phyloP scores from a whole-genome alignment of 495 filamentous ascomycete species.

The Lophiostoma macrostomum region DNA sequence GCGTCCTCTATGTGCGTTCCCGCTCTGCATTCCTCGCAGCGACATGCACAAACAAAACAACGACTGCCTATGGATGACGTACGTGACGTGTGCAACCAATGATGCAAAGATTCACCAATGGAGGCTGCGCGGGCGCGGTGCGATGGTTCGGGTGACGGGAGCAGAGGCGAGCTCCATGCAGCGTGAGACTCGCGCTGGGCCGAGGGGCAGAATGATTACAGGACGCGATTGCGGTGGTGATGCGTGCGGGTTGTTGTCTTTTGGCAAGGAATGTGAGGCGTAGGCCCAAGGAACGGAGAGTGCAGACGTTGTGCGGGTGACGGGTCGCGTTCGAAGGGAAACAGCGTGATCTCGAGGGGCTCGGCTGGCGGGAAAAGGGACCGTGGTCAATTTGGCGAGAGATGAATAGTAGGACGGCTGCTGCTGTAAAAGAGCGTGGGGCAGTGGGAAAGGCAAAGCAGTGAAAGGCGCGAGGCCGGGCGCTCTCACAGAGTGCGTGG shows the following conservation, averaged over 20 bases:
- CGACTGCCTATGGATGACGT: conserved; percentile 4
- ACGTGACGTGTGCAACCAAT: not conserved
- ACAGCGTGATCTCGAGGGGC: not conserved
- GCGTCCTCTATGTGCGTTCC: conserved; percentile 8
- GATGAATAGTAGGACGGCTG: not conserved
- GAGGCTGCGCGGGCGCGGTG: not conserved
- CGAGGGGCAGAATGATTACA: no score
- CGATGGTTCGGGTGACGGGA: not conserved
- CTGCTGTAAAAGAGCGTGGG: conserved; percentile 8
- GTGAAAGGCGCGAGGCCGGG: not conserved
- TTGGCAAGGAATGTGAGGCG: not conserved
- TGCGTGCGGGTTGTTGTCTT: conserved; percentile 3
- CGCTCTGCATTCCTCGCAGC: conserved; percentile 7
- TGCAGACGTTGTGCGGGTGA: conserved; percentile 3
- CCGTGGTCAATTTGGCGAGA: not conserved
- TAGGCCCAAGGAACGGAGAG: conserved; percentile 7
- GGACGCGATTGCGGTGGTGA: no score
- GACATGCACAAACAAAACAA: not conserved
- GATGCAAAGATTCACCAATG: not conserved
- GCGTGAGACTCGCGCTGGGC: not conserved
- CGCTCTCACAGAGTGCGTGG: conserved; percentile 1
- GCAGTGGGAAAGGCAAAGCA: not conserved
- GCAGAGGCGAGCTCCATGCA: conserved; percentile 25
- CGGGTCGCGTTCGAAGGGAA: not conserved
- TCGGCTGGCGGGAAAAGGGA: conserved; percentile 18